Evolutionary conservation across 495 filamentous ascomycete species (phyloP), one percentile per base, ranked within the genome.

Genomic region (Chlorociboria aeruginascens): DNA sequence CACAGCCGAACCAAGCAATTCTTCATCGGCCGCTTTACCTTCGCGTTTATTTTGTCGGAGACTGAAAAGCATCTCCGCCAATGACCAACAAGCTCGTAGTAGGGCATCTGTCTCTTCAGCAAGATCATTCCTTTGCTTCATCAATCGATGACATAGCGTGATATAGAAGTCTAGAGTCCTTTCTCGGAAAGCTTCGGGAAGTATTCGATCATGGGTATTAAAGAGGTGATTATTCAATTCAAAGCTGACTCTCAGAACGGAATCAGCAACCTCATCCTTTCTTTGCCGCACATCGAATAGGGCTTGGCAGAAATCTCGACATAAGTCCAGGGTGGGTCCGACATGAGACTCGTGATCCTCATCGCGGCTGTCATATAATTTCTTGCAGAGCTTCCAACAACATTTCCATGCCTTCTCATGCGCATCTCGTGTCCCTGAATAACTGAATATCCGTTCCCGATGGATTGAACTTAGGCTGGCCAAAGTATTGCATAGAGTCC

Each of bases 151-250:
- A 48, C 89, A 95, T 3, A 95, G 61, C 0, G 89, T 94, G 51
- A 95, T 85, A 59, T 94, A 95, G 55, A 95, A 95, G 54, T 95
- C 89, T 45, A 95, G 65, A 0, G 89, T 94, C 43, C 89, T 71
- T 63, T 95, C 89, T 37, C 84, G 77, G 62, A 95, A 95, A 0
- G 85, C 83, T 59, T 90, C 86, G 0, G 89, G 89, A 11, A 95
- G 71, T 42, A 76, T 81, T 39, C 85, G 76, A 61, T 94, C 89
- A 55, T 92, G 85, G 3, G 86, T 88, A 62, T 89, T 94, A 64
- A 86, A 95, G 9, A 95, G 69, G 62, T 95, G 89, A 60, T 95
- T 95, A 60, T 94, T 94, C 8, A 95, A 75, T 64, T 94, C 89
- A 57, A 94, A 94, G 69, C 86, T 93, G 46, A 95, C 88, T 34